Evolutionary conservation across 2,329 filamentous ascomycete species (phyloP), one percentile per base, ranked within the genome.

Genomic region (Nemania diffusa): DNA sequence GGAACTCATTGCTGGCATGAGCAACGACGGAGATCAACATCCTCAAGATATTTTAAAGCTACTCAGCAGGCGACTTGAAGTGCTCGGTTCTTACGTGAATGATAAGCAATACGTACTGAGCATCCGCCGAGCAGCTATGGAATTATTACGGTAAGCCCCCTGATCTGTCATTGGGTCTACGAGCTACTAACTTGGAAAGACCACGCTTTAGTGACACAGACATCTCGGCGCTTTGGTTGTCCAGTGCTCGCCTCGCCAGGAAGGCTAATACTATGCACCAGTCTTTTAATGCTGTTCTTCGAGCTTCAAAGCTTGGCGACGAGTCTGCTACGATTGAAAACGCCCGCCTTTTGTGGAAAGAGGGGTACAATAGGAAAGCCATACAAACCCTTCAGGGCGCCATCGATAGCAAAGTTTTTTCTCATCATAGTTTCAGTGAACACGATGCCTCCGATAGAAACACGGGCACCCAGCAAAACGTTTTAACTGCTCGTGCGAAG

Each of bases 71-170:
- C 90, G 96, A n/a, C 82, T 99, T n/a, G 92, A 94, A 72, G 86
- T 97, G 1, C 83, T 99, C 2, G 96, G 97, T 0, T 92, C 94
- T 1, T 97, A 96, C 74, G 90, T 94, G 42, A 88, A 90, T 59
- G 94, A 99, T 77, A 99, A 99, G 78, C 95, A 97, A 77, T 98
- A 97, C 76, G 81, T 99, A 9, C 84, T 99, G 29, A 92, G 94
- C 0, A 85, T 98, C 46, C 89, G 94, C 64, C 87, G 96, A 72
- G 95, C 96, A 26, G 88, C 91, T 0, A 97, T 99, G 93, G 89
- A 94, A 72, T 79, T 97, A 64, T 88, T 89, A 69, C 83, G 84
- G 90, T 92, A 82, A 74, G 85, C 80, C 34, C 72, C 77, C 50
- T 60, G 62, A 64, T 27, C n/a, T 44, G 8, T 4, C 42, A 4